A percentile compares a stretch with the other conserved stretches of the same genome.
These are phyloP conservation scores for Sporothrix pallida DNA, from an alignment of 2,329 filamentous ascomycete species.

Conservation along the genomic window DNA sequence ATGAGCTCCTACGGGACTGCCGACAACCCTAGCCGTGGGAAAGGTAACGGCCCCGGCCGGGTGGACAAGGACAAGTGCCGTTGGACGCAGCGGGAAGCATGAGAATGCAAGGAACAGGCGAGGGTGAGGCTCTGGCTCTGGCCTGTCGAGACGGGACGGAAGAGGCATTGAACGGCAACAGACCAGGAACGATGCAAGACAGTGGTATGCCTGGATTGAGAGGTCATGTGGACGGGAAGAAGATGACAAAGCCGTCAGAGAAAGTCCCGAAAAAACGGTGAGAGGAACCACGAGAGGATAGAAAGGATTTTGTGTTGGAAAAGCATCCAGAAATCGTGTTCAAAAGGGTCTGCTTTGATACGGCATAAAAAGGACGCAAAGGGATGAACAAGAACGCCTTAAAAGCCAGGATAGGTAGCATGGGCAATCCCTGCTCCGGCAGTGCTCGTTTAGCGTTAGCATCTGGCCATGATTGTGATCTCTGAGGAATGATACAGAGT, in stretches of 20 bases:
- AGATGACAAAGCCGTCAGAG: background rate
- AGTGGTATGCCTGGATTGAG: background rate
- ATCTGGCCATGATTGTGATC: background rate
- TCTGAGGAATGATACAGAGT: background rate
- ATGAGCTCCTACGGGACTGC: background rate
- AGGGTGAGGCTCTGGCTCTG: background rate
- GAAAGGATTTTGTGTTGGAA: constrained; percentile 7
- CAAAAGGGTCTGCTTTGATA: background rate
- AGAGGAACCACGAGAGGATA: background rate
- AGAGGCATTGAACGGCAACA: background rate
- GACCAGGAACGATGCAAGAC: background rate
- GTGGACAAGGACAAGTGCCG: background rate
- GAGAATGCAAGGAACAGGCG: background rate
- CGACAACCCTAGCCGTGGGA: background rate
- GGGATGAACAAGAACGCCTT: background rate
- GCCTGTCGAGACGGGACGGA: background rate
- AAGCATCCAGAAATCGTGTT: background rate
- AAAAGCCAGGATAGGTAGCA: background rate
- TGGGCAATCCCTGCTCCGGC: background rate
- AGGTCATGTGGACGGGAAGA: background rate
- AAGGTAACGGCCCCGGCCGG: background rate
- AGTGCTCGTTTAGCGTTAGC: background rate
- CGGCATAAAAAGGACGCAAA: background rate
- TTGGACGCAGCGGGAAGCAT: background rate
- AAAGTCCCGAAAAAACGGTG: background rate